Conservation (phyloP, 768 basidiomycete genomes). For the Lactarius vividus region DNA sequence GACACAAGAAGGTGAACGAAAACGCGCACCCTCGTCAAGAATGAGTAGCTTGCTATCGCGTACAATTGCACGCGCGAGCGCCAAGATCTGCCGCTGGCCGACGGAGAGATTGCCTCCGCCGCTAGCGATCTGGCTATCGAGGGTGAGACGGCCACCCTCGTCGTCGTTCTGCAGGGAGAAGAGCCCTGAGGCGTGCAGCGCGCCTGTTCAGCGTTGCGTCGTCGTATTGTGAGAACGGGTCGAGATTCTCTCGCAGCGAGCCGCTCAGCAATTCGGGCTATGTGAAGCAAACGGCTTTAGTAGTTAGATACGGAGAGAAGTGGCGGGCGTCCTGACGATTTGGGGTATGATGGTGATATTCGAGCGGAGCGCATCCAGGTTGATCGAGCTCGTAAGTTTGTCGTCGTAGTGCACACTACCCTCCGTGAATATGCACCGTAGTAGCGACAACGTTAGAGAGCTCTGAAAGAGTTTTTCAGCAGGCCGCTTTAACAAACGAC, state of each 20-base stretch:
- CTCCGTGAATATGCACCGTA: conserved; percentile 52
- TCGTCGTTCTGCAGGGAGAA: conserved; percentile 40
- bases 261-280: conserved; percentile 54
- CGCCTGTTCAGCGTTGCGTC: conserved; percentile 51
- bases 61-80: conserved; percentile 57
- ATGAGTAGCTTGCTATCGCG: conserved; percentile 54
- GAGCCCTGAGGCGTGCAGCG: conserved; percentile 48
- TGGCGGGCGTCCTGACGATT: conserved; percentile 36
- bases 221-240: conserved; percentile 55
- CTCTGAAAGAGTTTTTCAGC: conserved; percentile 34
- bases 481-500: conserved; percentile 2
- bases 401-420: conserved; percentile 55
- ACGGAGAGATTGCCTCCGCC: conserved; percentile 49
- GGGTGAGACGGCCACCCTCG: conserved; percentile 39
- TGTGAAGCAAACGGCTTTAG: not conserved
- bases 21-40: conserved; percentile 50
- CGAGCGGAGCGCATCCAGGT: conserved; percentile 50
- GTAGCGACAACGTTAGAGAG: conserved; percentile 49
- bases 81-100: conserved; percentile 60
- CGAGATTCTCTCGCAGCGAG: conserved; percentile 54
- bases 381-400: conserved; percentile 43
- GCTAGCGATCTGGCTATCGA: conserved; percentile 45
- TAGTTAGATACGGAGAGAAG: not conserved
- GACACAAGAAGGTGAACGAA: not conserved
- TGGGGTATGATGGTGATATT: conserved; percentile 62